phyloP scores from a whole-genome alignment of 1,284 basidiomycete genomes.

The Fomitopsis schrenkii region DNA sequence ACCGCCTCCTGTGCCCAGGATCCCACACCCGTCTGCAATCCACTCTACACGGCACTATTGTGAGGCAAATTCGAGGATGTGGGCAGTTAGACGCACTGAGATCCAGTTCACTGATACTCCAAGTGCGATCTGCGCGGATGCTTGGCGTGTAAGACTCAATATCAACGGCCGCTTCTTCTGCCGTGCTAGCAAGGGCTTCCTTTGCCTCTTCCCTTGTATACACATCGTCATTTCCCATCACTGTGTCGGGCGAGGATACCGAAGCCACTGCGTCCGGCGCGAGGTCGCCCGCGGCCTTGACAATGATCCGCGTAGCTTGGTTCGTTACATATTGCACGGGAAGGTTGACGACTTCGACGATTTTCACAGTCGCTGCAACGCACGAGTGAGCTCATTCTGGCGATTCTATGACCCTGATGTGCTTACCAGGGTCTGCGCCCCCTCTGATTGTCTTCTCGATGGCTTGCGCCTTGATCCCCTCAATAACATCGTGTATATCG shows the following conservation, averaged over 20 bases:
- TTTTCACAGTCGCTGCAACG: constrained; percentile 26
- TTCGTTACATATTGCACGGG: constrained; percentile 49
- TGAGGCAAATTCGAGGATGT: not conserved
- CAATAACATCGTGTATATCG: constrained; percentile 38
- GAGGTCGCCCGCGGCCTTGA: constrained; percentile 43
- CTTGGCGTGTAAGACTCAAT: constrained; percentile 28
- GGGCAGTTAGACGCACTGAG: constrained; percentile 19
- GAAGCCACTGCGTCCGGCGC: constrained; percentile 15
- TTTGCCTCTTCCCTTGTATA: constrained; percentile 9
- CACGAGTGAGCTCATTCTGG: not conserved
- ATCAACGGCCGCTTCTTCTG: constrained; percentile 13
- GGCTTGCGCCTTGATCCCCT: constrained; percentile 38
- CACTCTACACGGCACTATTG: constrained; percentile 29
- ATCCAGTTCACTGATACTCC: constrained; percentile 33
- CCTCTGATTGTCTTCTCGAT: constrained; percentile 39
- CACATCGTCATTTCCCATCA: not conserved
- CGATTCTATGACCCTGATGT: not conserved
- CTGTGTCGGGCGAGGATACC: not conserved
- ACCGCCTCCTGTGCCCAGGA: constrained; percentile 52
- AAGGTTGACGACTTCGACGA: constrained; percentile 45
- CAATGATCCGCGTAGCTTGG: constrained; percentile 44
- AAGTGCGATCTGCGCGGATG: constrained; percentile 24
- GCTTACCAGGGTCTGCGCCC: constrained; percentile 37
- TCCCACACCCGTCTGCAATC: constrained; percentile 51
- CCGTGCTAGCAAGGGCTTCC: constrained; percentile 4